Evolutionary conservation across 1,284 basidiomycete species (phyloP).

Genomic region (Xerocomus minutiporus): DNA sequence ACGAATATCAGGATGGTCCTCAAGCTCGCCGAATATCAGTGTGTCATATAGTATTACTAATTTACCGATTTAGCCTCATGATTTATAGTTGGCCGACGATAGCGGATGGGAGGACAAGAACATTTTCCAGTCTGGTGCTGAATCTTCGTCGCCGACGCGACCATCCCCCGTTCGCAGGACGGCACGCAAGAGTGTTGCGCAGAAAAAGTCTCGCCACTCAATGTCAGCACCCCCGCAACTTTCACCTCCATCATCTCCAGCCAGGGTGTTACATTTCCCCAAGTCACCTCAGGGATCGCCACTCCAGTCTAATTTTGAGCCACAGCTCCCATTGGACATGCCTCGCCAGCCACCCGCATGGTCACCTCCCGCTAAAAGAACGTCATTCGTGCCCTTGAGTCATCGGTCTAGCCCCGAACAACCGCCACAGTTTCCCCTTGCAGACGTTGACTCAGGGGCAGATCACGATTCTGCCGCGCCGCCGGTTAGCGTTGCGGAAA

Average conservation of each 20-base stretch:
- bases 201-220: constrained; percentile 59
- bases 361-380: constrained; percentile 14
- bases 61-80: background rate
- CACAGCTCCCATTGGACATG: constrained; percentile 44
- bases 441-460: constrained; percentile 13
- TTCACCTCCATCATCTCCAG: constrained; percentile 39
- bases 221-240: constrained; percentile 68
- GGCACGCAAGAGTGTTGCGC: constrained; percentile 45
- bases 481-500: constrained; percentile 19
- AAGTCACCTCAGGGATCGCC: constrained; percentile 24
- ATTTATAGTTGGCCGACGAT: constrained; percentile 43
- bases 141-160: constrained; percentile 68
- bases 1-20: constrained; percentile 43
- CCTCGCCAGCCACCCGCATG: constrained; percentile 19
- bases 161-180: constrained; percentile 53
- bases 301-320: constrained; percentile 53
- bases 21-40: constrained; percentile 52
- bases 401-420: constrained; percentile 15
- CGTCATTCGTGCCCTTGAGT: constrained; percentile 15
- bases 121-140: constrained; percentile 76
- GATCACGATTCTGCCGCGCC: constrained; percentile 17
- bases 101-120: constrained; percentile 86
- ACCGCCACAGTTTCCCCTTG: constrained; percentile 5
- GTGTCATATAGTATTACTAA: constrained; percentile 10
- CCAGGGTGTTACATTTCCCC: constrained; percentile 17